Evolutionary conservation across 1,139 yeast genomes (phyloP), one percentile per base, ranked within the genome.

Genomic region (Suhomyces bribrorum): DNA sequence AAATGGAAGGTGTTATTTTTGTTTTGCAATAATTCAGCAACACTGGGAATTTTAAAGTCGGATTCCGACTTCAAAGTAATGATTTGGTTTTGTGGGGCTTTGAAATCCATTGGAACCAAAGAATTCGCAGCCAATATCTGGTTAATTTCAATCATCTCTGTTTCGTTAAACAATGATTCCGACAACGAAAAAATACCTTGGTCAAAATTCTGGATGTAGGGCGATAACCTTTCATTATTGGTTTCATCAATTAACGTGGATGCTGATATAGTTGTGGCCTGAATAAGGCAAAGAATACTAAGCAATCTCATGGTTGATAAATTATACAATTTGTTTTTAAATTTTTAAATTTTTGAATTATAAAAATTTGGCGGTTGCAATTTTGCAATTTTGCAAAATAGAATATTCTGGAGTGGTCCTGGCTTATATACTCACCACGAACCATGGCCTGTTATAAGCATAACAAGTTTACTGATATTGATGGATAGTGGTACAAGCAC

Each of bases 1-100:
- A 53, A 43, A 17, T 46, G 43, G 28, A 57, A 45, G 11, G 48
- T 27, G 29, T 44, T 47, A 6, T 36, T 34, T 9, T 38, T 35
- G 7, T 48, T 32, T 20, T 41, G 20, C 38, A 51, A 11, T 7
- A 27, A 25, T 8, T 14, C 5, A 3, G 18, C 24, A 6, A 26
- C 25, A 7, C 9, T 7, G 13, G 40, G 32, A 16, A 29, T 34
- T 18, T 23, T 20, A 3, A 37, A 16, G 3, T 37, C 34, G 7
- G 24, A 31, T 16, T 18, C 24, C 5, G 33, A 29, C 4, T n/a
- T 3, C 7, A 36, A 23, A 8, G 9, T 12, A 15, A 36, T 14
- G 14, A 32, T 14, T n/a, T n/a, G 27, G 15, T 13, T 12, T 25
- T 25, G 13, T 7, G 27, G 11, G 4, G 13, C 27, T 9, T 9